These are phyloP conservation scores for Claviceps purpurea DNA, from an alignment of 2,329 filamentous ascomycete genomes.

Conservation along the genomic window DNA sequence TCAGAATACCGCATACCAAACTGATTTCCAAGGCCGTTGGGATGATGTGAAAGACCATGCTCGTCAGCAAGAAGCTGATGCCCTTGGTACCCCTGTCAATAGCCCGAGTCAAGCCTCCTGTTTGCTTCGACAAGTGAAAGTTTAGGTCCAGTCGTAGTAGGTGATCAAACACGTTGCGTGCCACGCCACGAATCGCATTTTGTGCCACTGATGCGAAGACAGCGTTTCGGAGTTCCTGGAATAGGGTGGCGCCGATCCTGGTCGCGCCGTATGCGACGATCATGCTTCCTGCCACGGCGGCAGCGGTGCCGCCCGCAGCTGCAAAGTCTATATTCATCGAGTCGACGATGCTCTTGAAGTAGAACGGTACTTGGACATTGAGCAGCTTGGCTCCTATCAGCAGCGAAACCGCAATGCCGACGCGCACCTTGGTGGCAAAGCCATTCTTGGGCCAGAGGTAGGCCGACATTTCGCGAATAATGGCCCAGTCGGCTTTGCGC, in stretches of 20 bases:
- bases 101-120: constrained; percentile 81
- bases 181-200: constrained; percentile 86
- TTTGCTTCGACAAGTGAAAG: constrained; percentile 91
- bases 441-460: constrained; percentile 94
- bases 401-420: constrained; percentile 69
- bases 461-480: constrained; percentile 92
- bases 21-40: constrained; percentile 88
- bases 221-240: constrained; percentile 89
- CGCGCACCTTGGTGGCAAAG: constrained; percentile 59
- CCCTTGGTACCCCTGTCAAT: constrained; percentile 97
- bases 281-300: constrained; percentile 80
- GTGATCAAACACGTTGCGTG: constrained; percentile 85
- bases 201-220: constrained; percentile 95
- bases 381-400: constrained; percentile 85
- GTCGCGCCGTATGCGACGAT: constrained; percentile 87
- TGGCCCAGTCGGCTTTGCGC: constrained; percentile 93
- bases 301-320: constrained; percentile 76
- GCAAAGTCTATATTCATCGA: constrained; percentile 92
- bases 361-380: constrained; percentile 97
- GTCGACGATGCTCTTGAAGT: constrained; percentile 97
- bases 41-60: constrained; percentile 96
- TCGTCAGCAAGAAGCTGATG: constrained; percentile 91
- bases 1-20: constrained; percentile 92
- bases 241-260: constrained; percentile 75
- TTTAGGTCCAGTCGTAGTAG: constrained; percentile 76